A percentile compares a stretch with the other conserved stretches of the same genome.
These are phyloP conservation scores for Emergomyces africanus DNA, from an alignment of 2,329 filamentous ascomycete species.

Conservation along the genomic window DNA sequence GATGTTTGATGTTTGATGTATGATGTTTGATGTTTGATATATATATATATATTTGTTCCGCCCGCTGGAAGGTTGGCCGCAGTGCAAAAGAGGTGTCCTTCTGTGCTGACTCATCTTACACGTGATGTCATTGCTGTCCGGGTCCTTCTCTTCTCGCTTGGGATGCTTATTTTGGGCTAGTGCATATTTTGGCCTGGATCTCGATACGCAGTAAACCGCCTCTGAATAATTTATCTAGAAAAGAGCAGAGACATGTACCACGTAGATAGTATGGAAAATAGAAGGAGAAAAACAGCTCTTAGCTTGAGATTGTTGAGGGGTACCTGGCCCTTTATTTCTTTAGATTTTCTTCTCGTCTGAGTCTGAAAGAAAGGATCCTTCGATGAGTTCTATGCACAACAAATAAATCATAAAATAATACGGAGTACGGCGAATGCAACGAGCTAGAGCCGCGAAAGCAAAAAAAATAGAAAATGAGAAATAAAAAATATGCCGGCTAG, in stretches of 20 bases:
- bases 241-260: too few species aligned
- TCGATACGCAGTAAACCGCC: neutral
- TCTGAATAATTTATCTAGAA: too few species aligned
- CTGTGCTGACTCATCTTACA: neutral
- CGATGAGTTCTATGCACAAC: neutral
- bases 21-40: too few species aligned
- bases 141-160: constrained; percentile 7
- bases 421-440: too few species aligned
- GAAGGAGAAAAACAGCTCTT: neutral
- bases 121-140: neutral
- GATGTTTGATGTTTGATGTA: too few species aligned
- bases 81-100: constrained; percentile 1
- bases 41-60: too few species aligned
- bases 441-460: neutral
- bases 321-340: neutral
- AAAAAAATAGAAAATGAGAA: neutral
- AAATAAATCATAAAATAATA: neutral
- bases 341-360: too few species aligned
- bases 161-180: neutral
- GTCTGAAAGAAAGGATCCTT: too few species aligned
- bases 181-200: neutral
- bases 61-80: too few species aligned
- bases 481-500: neutral
- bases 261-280: too few species aligned
- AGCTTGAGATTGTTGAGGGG: neutral